phyloP scores from a whole-genome alignment of 805 yeast genomes.

The Ogataea parapolymorpha region DNA sequence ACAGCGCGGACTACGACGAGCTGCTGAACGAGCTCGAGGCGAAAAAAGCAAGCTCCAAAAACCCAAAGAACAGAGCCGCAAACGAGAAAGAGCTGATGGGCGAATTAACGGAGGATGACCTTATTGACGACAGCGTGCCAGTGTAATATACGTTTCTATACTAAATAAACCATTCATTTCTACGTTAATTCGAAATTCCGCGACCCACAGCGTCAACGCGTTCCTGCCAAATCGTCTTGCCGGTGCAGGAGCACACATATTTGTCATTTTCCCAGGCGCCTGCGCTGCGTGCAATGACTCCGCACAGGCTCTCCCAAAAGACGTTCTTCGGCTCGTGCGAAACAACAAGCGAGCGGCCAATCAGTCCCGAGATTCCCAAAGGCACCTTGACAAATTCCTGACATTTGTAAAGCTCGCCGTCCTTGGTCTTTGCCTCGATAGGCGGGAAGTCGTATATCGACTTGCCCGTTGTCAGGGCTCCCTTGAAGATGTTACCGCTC shows the following conservation, averaged over 20 bases:
- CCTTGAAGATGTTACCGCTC: slow-evolving; percentile 73
- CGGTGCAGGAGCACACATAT: slow-evolving; percentile 90
- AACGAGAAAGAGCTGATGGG: slow-evolving; percentile 3
- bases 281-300: slow-evolving; percentile 94
- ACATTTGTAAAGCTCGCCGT: slow-evolving; percentile 35
- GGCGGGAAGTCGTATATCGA: slow-evolving; percentile 44
- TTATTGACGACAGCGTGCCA: slow-evolving; percentile 13
- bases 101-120: slow-evolving; percentile 15
- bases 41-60: slow-evolving; percentile 2
- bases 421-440: slow-evolving; percentile 34
- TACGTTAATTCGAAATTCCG: slow-evolving; percentile 40
- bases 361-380: slow-evolving; percentile 53
- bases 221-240: slow-evolving; percentile 96
- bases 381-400: slow-evolving; percentile 46
- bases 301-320: slow-evolving; percentile 52
- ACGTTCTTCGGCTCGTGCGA: slow-evolving; percentile 39
- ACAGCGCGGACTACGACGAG: slow-evolving; percentile 14
- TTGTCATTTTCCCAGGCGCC: slow-evolving; percentile 97
- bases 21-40: slow-evolving; percentile 7
- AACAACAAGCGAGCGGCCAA: slow-evolving; percentile 65
- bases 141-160: slow-evolving; percentile 5
- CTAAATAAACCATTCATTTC: slow-evolving; percentile 2
- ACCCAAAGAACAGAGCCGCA: not conserved
- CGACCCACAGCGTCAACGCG: slow-evolving; percentile 66
- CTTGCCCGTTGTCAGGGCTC: slow-evolving; percentile 65